A percentile compares a stretch with the other conserved stretches of the same genome.
Conservation (phyloP, 2,329 filamentous ascomycete genomes). For the Huntiella savannae region DNA sequence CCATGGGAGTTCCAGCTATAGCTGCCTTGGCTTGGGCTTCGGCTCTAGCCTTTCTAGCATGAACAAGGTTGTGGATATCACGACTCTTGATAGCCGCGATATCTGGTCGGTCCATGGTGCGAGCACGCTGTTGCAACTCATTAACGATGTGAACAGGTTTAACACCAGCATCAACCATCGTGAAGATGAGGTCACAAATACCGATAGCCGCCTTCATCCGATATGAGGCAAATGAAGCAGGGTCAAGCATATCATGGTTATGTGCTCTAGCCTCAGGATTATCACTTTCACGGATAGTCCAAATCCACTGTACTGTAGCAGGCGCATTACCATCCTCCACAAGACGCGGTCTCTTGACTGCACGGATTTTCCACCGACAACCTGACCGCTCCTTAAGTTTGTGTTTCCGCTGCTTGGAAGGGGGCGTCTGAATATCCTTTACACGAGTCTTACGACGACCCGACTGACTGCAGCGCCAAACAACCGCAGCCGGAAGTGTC, state of each 20-base stretch:
- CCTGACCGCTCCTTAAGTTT: slow-evolving; percentile 10
- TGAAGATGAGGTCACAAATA: slow-evolving; percentile 9
- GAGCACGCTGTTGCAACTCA: slow-evolving; percentile 8
- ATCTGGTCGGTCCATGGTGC: slow-evolving; percentile 3
- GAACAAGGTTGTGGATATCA: slow-evolving; percentile 11
- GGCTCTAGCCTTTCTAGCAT: slow-evolving; percentile 5
- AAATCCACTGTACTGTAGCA: slow-evolving; percentile 12
- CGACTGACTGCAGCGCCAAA: slow-evolving; percentile 11
- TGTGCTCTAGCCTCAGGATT: slow-evolving; percentile 10
- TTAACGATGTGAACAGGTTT: slow-evolving; percentile 11
- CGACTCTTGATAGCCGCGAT: slow-evolving; percentile 10
- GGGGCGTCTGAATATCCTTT: slow-evolving; percentile 1
- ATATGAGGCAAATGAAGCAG: slow-evolving; percentile 10
- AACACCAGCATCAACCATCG: slow-evolving; percentile 11
- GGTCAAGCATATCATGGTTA: slow-evolving; percentile 11
- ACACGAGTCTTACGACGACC: slow-evolving; percentile 7
- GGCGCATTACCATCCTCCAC: slow-evolving; percentile 13
- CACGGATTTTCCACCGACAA: slow-evolving; percentile 11
- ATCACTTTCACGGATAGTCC: slow-evolving; percentile 11
- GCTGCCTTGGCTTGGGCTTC: neutral
- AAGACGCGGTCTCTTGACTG: slow-evolving; percentile 9
- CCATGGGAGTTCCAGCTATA: neutral
- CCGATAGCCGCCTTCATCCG: slow-evolving; percentile 11
- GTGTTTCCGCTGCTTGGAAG: slow-evolving; percentile 10
- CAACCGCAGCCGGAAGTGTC: slow-evolving; percentile 10